Conservation (phyloP, 1,139 yeast species). For the Yamadazyma epiphylla region DNA sequence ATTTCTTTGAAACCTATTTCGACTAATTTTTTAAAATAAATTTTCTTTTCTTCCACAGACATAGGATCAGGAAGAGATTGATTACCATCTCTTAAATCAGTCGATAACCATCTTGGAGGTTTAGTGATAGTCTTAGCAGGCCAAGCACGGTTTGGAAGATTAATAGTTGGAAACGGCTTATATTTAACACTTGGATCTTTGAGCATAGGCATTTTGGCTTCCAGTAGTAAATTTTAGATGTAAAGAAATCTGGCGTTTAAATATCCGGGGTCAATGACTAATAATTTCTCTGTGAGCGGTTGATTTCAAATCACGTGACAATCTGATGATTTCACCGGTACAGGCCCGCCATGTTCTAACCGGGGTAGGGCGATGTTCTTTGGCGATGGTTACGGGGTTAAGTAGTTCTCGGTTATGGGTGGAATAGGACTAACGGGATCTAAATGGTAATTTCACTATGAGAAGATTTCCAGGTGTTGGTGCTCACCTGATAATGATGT, state of each 20-base stretch:
- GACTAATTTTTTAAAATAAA: slow-evolving; percentile 41
- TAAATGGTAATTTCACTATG: no score
- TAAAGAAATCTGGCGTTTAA: background rate
- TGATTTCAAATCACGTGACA: no score
- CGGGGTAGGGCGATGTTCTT: background rate
- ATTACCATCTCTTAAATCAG: slow-evolving; percentile 49
- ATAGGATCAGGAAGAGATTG: slow-evolving; percentile 50
- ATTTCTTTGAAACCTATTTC: slow-evolving; percentile 48
- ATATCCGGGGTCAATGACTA: background rate
- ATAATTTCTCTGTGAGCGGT: background rate
- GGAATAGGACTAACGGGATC: slow-evolving; percentile 1
- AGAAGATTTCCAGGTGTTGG: no score
- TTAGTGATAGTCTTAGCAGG: slow-evolving; percentile 35
- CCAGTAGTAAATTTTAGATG: background rate
- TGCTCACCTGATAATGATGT: no score
- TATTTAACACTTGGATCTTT: slow-evolving; percentile 41
- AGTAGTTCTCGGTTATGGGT: slow-evolving; percentile 1
- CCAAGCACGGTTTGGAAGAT: slow-evolving; percentile 42
- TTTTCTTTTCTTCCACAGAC: slow-evolving; percentile 43
- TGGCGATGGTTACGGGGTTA: slow-evolving; percentile 1
- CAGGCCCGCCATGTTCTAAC: background rate
- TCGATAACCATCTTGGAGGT: slow-evolving; percentile 49
- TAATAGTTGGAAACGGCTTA: slow-evolving; percentile 32
- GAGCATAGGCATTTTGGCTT: slow-evolving; percentile 22
- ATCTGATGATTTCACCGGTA: background rate